Base-by-base conservation (phyloP, 441 rosid genomes). In the Omphalea diandra region DNA sequence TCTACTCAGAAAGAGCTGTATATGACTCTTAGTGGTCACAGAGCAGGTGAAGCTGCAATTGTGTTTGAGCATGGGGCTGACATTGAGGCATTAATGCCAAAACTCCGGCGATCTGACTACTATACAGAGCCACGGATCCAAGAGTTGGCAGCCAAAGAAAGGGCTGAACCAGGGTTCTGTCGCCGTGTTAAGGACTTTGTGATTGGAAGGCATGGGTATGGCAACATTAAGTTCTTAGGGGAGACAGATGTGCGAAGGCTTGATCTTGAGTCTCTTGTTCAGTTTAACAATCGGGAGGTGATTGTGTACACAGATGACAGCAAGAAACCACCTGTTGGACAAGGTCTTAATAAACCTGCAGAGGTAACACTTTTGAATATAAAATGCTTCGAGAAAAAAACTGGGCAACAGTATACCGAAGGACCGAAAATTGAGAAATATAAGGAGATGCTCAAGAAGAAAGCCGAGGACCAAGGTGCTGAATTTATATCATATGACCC, bases 271-370 rank as follows among this genome's bases (percentile, higher is more conserved):
- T 76, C 86, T 57, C 69, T 91, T 54, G 83, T 96, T 65, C 97
- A 93, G 77, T 96, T 93, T 76, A 88, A 87, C 76, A 88, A 90
- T 72, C 69, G 94, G 15, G 97, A 96, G 81, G 99, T 96, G 76
- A 83, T 90, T 41, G 99, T 96, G 22, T 96, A 96, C 86, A 80
- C 86, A 87, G 98, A 96, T 46, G 98, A 93, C 55, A 85, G 83
- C 82, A 82, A 88, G 77, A 96, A 91, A 73, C 98, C 97, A 4
- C 94, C 94, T 1, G 84, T 91, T 5, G 99, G 99, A 58, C 85
- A 96, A 78, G 99, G 98, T 41, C 87, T 93, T 47, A 96, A 96
- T 49, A 96, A 93, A 79, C 91, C 96, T 9, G 97, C 98, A 0
- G 97, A 84, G 75, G 97, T 96, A 10, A 91, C 94, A 3, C 88